Conservation (phyloP, 2,329 filamentous ascomycete genomes). For the Pseudocercospora pini-densiflorae region DNA sequence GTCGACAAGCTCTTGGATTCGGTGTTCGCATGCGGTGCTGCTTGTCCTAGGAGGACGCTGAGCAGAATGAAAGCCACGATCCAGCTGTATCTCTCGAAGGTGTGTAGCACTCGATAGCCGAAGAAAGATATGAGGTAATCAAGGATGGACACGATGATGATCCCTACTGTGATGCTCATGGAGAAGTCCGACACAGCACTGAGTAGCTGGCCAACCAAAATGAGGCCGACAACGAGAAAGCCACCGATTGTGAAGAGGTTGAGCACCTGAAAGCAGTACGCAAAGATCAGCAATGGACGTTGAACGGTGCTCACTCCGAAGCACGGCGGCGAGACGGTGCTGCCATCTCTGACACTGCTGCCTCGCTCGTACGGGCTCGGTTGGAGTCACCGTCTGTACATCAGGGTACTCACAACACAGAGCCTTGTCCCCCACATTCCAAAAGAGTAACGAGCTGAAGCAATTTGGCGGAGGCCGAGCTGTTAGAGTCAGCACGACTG, state of each 20-base stretch:
- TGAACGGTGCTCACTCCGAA: too few species aligned
- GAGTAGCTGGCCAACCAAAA: neutral
- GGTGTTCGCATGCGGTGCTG: neutral
- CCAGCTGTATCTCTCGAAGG: neutral
- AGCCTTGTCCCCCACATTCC: constrained; percentile 20
- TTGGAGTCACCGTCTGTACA: too few species aligned
- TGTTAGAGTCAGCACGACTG: neutral
- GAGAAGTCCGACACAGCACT: neutral
- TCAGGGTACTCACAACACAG: neutral
- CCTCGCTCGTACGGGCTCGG: too few species aligned
- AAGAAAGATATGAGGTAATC: neutral
- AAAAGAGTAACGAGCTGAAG: constrained; percentile 19
- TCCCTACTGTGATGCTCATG: neutral
- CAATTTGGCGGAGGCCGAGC: neutral
- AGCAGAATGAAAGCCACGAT: neutral
- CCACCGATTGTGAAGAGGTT: neutral
- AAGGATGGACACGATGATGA: neutral
- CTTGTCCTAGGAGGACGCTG: neutral
- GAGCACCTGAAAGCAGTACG: neutral
- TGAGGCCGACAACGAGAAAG: neutral
- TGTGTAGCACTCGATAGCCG: neutral
- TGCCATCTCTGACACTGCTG: too few species aligned
- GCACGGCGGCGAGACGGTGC: too few species aligned
- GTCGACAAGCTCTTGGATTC: neutral
- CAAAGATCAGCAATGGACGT: too few species aligned